Evolutionary conservation across 1,284 basidiomycete species (phyloP).

Genomic region (Albatrellus sp.): DNA sequence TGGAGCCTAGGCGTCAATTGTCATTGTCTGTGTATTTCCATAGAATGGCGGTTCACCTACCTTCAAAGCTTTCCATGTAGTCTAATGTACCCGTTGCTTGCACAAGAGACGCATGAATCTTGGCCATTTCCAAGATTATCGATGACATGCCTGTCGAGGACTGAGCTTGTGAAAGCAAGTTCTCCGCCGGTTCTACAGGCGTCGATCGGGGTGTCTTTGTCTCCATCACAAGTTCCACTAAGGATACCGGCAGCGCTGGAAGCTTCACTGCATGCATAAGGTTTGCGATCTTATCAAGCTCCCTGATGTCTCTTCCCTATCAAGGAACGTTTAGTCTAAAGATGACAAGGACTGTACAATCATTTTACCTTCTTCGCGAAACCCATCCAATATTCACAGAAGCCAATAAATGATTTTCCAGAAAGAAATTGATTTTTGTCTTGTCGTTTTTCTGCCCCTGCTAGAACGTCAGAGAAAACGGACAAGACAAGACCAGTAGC

Average conservation of each 20-base stretch:
- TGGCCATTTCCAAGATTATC: conserved; percentile 4
- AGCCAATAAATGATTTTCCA: conserved; percentile 39
- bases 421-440: conserved; percentile 27
- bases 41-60: conserved; percentile 2
- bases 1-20: conserved; percentile 1
- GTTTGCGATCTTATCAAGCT: conserved; percentile 31
- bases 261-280: conserved; percentile 3
- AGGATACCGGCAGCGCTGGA: not conserved
- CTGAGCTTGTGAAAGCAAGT: not conserved
- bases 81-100: conserved; percentile 8
- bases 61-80: conserved; percentile 2
- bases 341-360: not conserved
- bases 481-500: conserved; percentile 26
- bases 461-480: conserved; percentile 28
- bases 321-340: not conserved
- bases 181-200: not conserved
- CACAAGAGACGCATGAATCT: conserved; percentile 9
- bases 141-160: not conserved
- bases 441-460: conserved; percentile 21
- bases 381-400: conserved; percentile 43
- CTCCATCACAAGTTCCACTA: not conserved
- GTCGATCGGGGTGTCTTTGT: not conserved
- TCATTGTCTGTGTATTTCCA: not conserved
- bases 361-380: conserved; percentile 20
- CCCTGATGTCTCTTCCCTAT: conserved; percentile 37